Base-by-base conservation (phyloP, 768 basidiomycete genomes). In the Russula brevipes region DNA sequence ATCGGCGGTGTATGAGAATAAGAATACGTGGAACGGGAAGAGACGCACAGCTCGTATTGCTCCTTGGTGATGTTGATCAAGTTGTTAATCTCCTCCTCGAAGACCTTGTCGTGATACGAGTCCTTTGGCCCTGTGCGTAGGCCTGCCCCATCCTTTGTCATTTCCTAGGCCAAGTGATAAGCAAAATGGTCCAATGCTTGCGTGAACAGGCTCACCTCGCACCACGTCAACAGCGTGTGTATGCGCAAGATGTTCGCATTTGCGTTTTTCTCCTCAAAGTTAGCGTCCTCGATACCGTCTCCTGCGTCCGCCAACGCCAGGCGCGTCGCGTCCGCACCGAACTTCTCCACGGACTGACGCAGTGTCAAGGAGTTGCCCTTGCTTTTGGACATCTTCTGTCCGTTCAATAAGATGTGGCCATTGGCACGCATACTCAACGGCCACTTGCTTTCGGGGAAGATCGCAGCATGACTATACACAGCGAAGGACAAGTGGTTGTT, bases 321-420 rank as follows among this genome's bases (percentile, higher is more conserved):
- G 59, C 97, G 81, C 70, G 89, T 95, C 38, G 95, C 92, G 73
- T 98, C 97, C 41, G 97, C 94, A 62, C 97, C 97, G 71, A 96
- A 98, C 80, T 98, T 98, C 75, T 86, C 81, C 63, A 96, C 85
- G 1, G 89, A 84, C 71, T 99, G 90, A 59, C 84, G 78, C 73
- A 98, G 77, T 0, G 96, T 99, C 79, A 98, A 78, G 60, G 88
- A 91, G 76, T 99, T 99, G 11, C 97, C 97, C 50, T 89, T 94
- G 73, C 89, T 91, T 82, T 98, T 99, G 45, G 86, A 88, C 97
- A 99, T 99, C 80, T 98, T 99, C 80, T 94, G 89, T 19, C 96
- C 95, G 74, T 99, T 98, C 74, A 99, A 74, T 87, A 94, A 87
- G 79, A 99, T 75, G 72, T 98, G 96, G 0, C 97, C 97, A 71